Percentiles rank a stretch among this genome's conserved stretches.
These are phyloP conservation scores for Fusarium sp. DNA, from an alignment of 2,329 filamentous ascomycete genomes.

Conservation along the genomic window DNA sequence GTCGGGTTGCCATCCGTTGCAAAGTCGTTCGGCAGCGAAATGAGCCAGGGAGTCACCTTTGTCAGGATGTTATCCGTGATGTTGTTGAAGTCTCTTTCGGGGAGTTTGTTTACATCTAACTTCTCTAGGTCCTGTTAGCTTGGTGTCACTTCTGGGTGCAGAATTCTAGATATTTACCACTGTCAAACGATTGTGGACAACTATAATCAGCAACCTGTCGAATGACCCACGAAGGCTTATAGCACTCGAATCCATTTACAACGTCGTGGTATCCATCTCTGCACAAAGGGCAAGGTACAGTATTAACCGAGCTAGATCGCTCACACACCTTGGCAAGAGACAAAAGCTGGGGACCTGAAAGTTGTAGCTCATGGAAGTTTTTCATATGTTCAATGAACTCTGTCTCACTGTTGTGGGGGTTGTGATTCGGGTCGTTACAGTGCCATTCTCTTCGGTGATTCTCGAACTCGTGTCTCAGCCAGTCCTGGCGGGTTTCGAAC, in stretches of 20 bases:
- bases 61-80: fast-evolving
- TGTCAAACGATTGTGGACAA: not conserved
- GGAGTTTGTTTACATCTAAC: not conserved
- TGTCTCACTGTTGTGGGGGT: not conserved
- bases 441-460: not conserved
- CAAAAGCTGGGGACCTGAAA: not conserved
- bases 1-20: too few relatives aligned
- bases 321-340: not conserved
- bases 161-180: not conserved
- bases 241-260: not conserved
- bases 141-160: not conserved
- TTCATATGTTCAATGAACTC: not conserved
- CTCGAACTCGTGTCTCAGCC: not conserved
- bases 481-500: not conserved
- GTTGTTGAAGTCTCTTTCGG: not conserved
- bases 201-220: not conserved
- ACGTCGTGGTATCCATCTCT: not conserved
- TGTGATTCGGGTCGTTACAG: not conserved
- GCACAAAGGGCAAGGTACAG: not conserved
- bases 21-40: not conserved
- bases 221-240: not conserved
- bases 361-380: fast-evolving
- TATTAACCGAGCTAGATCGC: not conserved
- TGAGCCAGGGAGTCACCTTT: not conserved
- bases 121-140: not conserved